phyloP scores from a whole-genome alignment of 2,329 filamentous ascomycete species.

The Periglandula ipomoeae region DNA sequence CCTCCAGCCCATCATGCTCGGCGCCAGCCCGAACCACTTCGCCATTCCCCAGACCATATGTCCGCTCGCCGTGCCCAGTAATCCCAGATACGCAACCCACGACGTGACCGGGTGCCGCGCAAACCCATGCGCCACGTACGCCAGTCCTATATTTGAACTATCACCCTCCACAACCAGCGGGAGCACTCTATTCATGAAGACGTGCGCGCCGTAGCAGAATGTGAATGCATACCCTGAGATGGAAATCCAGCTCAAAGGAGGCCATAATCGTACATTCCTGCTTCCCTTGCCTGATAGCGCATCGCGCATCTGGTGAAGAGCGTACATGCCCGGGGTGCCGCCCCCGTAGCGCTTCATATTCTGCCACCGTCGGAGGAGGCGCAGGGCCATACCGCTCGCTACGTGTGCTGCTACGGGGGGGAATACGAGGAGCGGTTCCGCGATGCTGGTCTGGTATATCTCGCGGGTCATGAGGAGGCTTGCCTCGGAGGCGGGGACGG shows the following conservation, averaged over 20 bases:
- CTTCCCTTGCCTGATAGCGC: constrained; percentile 27
- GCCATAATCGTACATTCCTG: constrained; percentile 44
- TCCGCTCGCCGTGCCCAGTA: constrained; percentile 59
- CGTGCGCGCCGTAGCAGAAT: constrained; percentile 59
- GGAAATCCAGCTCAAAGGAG: constrained; percentile 59
- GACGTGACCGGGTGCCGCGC: constrained; percentile 57
- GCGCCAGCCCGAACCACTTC: constrained; percentile 65
- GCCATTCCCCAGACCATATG: constrained; percentile 81
- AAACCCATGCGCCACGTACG: constrained; percentile 80
- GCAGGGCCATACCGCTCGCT: constrained; percentile 64
- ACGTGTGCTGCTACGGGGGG: constrained; percentile 70
- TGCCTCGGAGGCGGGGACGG: constrained; percentile 65
- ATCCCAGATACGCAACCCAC: constrained; percentile 58
- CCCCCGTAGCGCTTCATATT: constrained; percentile 69
- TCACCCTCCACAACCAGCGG: constrained; percentile 74
- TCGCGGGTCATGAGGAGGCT: constrained; percentile 87
- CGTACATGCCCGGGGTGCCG: constrained; percentile 44
- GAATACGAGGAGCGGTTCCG: constrained; percentile 72
- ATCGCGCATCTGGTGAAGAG: constrained; percentile 23
- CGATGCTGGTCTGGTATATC: constrained; percentile 75
- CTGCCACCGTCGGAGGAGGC: constrained; percentile 63
- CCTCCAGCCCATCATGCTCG: constrained; percentile 41
- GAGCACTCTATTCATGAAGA: constrained; percentile 64
- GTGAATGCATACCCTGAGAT: constrained; percentile 63
- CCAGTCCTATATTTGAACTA: constrained; percentile 74